phyloP scores from a whole-genome alignment of 2,329 filamentous ascomycete genomes.

The Cercospora citrullina region DNA sequence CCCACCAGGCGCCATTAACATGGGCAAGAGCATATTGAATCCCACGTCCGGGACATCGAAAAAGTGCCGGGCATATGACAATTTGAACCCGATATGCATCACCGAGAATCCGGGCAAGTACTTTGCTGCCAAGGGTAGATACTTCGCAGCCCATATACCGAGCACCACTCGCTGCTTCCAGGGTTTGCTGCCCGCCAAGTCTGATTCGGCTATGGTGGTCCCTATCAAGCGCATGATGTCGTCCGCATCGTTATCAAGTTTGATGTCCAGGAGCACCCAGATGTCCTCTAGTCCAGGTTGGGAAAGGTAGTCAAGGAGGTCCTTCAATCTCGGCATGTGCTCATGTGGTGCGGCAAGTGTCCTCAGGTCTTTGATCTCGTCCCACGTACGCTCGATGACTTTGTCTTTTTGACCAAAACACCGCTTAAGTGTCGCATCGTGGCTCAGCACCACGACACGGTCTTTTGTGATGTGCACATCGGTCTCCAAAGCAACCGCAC shows the following conservation, averaged over 20 bases:
- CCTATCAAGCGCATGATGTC: conserved; percentile 70
- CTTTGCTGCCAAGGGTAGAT: conserved; percentile 62
- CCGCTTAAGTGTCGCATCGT: conserved; percentile 72
- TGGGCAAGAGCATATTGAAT: conserved; percentile 74
- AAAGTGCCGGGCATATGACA: conserved; percentile 69
- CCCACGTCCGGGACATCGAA: conserved; percentile 65
- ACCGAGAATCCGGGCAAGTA: conserved; percentile 65
- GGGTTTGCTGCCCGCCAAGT: conserved; percentile 40
- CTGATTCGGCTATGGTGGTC: conserved; percentile 55
- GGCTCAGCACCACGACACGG: conserved; percentile 71
- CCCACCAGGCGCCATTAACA: conserved; percentile 69
- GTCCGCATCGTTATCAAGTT: conserved; percentile 71
- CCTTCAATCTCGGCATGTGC: conserved; percentile 70
- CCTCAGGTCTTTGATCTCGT: conserved; percentile 65
- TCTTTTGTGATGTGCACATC: conserved; percentile 83
- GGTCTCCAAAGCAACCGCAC: conserved; percentile 81
- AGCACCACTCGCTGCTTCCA: conserved; percentile 76
- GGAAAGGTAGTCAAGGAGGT: conserved; percentile 71
- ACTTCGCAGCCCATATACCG: conserved; percentile 79
- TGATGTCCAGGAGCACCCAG: conserved; percentile 88
- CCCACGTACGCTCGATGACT: conserved; percentile 75
- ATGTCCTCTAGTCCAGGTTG: conserved; percentile 64
- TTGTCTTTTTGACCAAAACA: conserved; percentile 76
- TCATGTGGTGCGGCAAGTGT: conserved; percentile 68
- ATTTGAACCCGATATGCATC: conserved; percentile 68